Percentiles rank a stretch among this genome's conserved stretches.
Evolutionary conservation across 106 monocot species (phyloP).

Genomic region (Cymbidium sinense): DNA sequence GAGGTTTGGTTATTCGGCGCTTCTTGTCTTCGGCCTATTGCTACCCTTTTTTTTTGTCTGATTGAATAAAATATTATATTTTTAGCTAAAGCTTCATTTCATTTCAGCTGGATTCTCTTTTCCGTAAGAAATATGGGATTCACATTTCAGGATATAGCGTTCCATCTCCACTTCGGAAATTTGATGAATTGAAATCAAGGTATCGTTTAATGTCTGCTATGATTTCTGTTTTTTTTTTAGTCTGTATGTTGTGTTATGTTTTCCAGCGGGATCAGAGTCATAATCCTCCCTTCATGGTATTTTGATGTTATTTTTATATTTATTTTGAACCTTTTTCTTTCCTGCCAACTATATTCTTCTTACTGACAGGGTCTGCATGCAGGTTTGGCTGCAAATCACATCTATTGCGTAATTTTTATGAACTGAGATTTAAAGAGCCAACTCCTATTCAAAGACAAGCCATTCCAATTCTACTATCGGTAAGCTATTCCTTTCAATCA

Average conservation of each 20-base stretch:
- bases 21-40: background rate
- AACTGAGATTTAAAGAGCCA: conserved; percentile 79
- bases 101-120: conserved; percentile 48
- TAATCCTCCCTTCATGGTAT: background rate
- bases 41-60: background rate
- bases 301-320: background rate
- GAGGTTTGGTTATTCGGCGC: conserved; percentile 38
- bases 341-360: background rate
- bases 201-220: conserved; percentile 11
- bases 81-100: background rate
- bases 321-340: background rate
- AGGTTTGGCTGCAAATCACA: conserved; percentile 86
- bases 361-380: background rate
- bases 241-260: background rate
- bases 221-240: background rate
- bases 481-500: conserved; percentile 26
- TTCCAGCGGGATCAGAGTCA: background rate
- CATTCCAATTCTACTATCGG: conserved; percentile 87
- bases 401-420: conserved; percentile 58
- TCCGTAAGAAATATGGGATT: conserved; percentile 82
- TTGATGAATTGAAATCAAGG: conserved; percentile 70
- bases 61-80: background rate
- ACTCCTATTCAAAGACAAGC: conserved; percentile 99
- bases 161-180: conserved; percentile 63
- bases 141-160: conserved; percentile 69